phyloP scores from a whole-genome alignment of 257 asterid genomes.

The Petunia axillaris region DNA sequence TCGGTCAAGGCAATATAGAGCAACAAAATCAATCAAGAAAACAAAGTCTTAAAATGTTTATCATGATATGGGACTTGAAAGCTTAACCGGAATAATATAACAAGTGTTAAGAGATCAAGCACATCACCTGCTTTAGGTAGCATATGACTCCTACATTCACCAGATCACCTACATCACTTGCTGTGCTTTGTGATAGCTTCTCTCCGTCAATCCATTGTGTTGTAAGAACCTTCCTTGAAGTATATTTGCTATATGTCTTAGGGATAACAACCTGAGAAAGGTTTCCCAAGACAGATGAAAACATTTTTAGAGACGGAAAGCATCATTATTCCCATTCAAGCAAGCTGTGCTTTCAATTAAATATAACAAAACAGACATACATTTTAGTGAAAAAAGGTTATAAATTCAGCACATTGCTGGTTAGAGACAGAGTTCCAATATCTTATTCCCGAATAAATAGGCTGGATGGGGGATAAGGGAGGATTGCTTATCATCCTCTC shows the following conservation, averaged over 20 bases:
- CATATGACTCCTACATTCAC: constrained; percentile 99
- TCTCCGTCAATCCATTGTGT: constrained; percentile 96
- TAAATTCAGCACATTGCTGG: neutral
- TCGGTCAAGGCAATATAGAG: neutral
- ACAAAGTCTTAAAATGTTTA: neutral
- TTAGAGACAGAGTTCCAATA: neutral
- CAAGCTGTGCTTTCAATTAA: neutral
- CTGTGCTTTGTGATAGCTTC: constrained; percentile 98
- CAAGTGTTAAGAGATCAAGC: neutral
- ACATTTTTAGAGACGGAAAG: constrained; percentile 11
- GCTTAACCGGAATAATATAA: neutral
- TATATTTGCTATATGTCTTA: constrained; percentile 74
- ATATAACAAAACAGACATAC: neutral
- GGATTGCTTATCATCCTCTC: neutral
- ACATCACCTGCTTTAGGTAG: constrained; percentile 95
- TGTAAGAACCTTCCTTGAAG: constrained; percentile 96
- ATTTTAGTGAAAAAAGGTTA: neutral
- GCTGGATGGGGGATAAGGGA: neutral
- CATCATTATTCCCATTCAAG: neutral
- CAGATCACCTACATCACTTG: constrained; percentile 95
- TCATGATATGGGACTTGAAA: neutral
- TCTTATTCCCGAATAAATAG: neutral
- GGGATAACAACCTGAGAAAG: constrained; percentile 88
- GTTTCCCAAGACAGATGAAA: constrained; percentile 13
- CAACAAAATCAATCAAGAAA: neutral